Base-by-base conservation (phyloP, 2,329 filamentous ascomycete genomes). In the Didymella glomerata region DNA sequence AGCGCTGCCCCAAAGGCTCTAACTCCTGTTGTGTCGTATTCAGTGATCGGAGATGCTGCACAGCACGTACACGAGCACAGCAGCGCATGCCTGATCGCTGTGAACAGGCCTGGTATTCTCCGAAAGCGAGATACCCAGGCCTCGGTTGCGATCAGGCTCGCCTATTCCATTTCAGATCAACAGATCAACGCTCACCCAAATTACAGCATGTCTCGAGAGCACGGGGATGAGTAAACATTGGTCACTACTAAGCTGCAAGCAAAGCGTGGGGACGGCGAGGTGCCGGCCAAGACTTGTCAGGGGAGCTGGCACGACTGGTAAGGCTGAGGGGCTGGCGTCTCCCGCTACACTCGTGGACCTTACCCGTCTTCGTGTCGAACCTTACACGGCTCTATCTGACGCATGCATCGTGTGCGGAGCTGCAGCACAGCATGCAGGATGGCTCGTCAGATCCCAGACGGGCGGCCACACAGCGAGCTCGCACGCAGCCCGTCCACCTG, bases 321-420 rank as follows among this genome's bases (percentile, higher is more conserved):
- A 60, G 65, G 68, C 68, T 70, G 65, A 60, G 48, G 53, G 57
- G 60, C 56, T 56, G 57, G 47, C 47, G 58, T 54, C 55, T 52
- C 59, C 65, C 62, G 57, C 54, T 59, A 62, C 59, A 63, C 64
- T 40, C 36, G 40, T 25, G 40, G 40, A 57, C 60, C 40, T 51
- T 54, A 54, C 45, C 45, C 55, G 28, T 56, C 58, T 47, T 60
- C 60, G 44, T 61, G 58, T 57, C 60, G 45, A 54, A 62, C 54
- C 55, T 57, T 60, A 28, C 30, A 51, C 48, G 20, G 48, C 55
- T 57, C 58, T 52, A 48, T 64, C 63, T 64, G 50, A 59, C 54
- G 60, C 60, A 58, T 61, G 62, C 51, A 46, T 54, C 55, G 56
- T 60, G 53, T 61, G 58, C 46, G 54, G 61, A 62, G 53, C 46